Base-by-base conservation (phyloP, 768 basidiomycete species). In the Serendipita sp. region DNA sequence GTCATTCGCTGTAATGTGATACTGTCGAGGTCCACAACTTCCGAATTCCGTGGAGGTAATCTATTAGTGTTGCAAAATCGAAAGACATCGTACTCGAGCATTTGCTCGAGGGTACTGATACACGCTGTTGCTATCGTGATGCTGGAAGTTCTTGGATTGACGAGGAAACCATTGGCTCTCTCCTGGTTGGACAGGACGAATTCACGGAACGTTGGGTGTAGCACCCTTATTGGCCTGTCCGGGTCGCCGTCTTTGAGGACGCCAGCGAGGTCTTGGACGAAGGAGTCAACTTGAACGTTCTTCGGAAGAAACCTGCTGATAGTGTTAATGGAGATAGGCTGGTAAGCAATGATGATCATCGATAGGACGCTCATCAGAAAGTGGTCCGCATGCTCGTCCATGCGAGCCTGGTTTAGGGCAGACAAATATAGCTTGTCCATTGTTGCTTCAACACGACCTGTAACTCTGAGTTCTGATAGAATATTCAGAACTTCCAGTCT, bases 171-270 rank as follows among this genome's bases (percentile, higher is more conserved):
- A 31, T 58, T 58, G n/a, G 53, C 53, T 26, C 53, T 13, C 24
- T 58, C 53, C 26, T 31, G 11, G 24, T 58, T 34, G 20, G 45
- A 48, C 24, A 31, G 11, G 33, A 58, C 4, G 26, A 58, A 58
- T 31, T 58, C 53, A 3, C 53, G 53, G 31, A 58, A 58, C 9
- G 53, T 58, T 31, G 53, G 53, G 30, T 58, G 53, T 30, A 58
- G 30, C 9, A 58, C 53, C 33, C 28, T 58, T 4, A 58, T 58
- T 22, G 53, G 53, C 31, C 53, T 22, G n/a, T 58, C 53, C 11
- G 53, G 53, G 30, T 58, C 9, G n/a, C 53, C 53, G 31, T 58
- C 53, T 26, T 58, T 58, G 26, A 58, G 53, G 11, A 58, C 53
- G 9, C 24, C 26, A 58, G 1, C 31, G 17, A 58, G 30, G 30